Evolutionary conservation across 495 filamentous ascomycete species (phyloP).

Genomic region (Hypomontagnella monticulosa): DNA sequence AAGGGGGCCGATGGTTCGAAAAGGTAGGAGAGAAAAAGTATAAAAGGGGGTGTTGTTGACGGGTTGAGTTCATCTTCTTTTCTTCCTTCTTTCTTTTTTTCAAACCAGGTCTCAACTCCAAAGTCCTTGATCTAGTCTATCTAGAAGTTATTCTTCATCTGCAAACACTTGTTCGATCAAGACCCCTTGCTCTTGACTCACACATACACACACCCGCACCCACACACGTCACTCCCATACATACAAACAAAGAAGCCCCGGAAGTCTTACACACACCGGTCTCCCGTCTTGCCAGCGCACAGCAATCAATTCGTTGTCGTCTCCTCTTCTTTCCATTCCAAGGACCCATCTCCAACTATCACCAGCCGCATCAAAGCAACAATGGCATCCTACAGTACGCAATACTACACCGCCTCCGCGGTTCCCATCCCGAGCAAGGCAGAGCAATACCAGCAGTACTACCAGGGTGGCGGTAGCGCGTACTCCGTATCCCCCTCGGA

Average conservation of each 20-base stretch:
- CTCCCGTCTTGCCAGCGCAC: slow-evolving; percentile 25
- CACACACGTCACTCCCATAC: slow-evolving; percentile 15
- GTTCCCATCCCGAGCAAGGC: slow-evolving; percentile 42
- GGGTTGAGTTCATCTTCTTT: slow-evolving; percentile 39
- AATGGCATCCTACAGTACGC: slow-evolving; percentile 64
- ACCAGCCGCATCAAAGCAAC: slow-evolving; percentile 39
- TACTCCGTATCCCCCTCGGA: slow-evolving; percentile 79
- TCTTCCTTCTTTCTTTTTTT: slow-evolving; percentile 38
- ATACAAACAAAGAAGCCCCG: slow-evolving; percentile 35
- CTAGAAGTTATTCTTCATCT: slow-evolving; percentile 23
- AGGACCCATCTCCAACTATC: slow-evolving; percentile 10
- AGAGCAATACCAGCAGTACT: slow-evolving; percentile 61
- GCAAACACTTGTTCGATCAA: slow-evolving; percentile 40
- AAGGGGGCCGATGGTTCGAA: slow-evolving; percentile 19
- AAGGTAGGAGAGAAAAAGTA: slow-evolving; percentile 32
- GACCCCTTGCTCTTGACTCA: slow-evolving; percentile 27
- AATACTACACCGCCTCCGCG: slow-evolving; percentile 59
- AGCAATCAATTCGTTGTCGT: slow-evolving; percentile 4
- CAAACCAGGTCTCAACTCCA: slow-evolving; percentile 29
- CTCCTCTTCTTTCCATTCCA: slow-evolving; percentile 1
- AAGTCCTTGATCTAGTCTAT: slow-evolving; percentile 27
- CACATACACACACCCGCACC: slow-evolving; percentile 17
- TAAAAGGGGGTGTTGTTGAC: slow-evolving; percentile 44
- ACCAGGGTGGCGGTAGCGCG: slow-evolving; percentile 63
- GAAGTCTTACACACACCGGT: slow-evolving; percentile 31